Evolutionary conservation across 768 basidiomycete genomes (phyloP), one percentile per base, ranked within the genome.

Genomic region (Serpula lacrymans): DNA sequence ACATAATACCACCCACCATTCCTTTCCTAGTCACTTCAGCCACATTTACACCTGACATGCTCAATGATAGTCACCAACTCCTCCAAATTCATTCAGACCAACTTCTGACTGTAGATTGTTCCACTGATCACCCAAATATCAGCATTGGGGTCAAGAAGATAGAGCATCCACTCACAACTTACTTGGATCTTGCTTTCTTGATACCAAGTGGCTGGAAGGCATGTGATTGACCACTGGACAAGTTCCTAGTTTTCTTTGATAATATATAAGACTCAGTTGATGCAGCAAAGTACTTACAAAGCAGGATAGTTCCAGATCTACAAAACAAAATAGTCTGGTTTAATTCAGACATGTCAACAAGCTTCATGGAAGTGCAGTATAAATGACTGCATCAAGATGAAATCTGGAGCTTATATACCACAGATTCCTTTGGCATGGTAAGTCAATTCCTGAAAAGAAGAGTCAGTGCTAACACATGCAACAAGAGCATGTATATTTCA

Each of bases 391-490:
- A 42, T 31, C 17, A 16, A 11, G 50, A 44, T 1, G 42, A 50
- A 3, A 25, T 46, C 2, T 61, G 39, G 43, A 62, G 61, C 4
- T 30, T 62, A 3, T 54, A 26, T 35, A 46, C 37, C 21, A 64
- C 62, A 0, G 63, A 64, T 30, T 47, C 59, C 30, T 63, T 63
- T 43, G 64, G 63, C 17, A 60, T 67, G 62, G 62, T 64, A 45
- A 32, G 53, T n/a, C 13, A 35, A 34, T 14, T 45, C 14, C 18
- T 36, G 21, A 13, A 37, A 36, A 12, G n/a, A 24, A 16, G 27
- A 22, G 37, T 23, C 11, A 20, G 20, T 11, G 3, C 30, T n/a
- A n/a, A n/a, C n/a, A n/a, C n/a, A n/a, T n/a, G n/a, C n/a, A 28
- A 17, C 21, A 33, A 67, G 67, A 62, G 65, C 3, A 47, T 69